phyloP scores from a whole-genome alignment of 352 stramenopile genomes.

The Elongisporangium anandrum region DNA sequence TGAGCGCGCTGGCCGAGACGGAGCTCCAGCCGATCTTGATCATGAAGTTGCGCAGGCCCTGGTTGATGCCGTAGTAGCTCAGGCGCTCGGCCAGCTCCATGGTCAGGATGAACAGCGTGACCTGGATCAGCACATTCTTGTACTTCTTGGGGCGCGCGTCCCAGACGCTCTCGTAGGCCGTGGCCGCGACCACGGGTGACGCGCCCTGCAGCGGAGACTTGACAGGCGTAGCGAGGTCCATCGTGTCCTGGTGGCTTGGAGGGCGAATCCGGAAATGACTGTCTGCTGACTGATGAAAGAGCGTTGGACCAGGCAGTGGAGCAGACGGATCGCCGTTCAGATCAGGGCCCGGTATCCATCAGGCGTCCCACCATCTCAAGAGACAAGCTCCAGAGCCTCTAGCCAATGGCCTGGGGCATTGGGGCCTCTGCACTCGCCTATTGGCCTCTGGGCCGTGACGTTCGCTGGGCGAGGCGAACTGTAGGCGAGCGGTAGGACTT shows the following conservation, averaged over 20 bases:
- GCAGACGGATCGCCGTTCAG: no score
- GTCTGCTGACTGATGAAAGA: neutral
- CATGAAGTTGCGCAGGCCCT: conserved; percentile 53
- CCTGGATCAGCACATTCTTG: conserved; percentile 35
- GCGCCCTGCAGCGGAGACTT: conserved; percentile 3
- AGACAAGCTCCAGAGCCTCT: neutral
- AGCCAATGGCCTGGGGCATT: neutral
- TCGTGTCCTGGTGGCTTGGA: neutral
- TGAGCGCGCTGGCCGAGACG: conserved; percentile 50
- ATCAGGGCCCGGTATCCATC: neutral
- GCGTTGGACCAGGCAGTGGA: neutral
- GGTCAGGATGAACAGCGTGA: neutral
- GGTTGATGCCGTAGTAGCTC: conserved; percentile 88
- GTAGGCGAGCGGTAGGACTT: neutral
- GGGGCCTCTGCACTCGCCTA: neutral
- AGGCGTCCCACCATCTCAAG: neutral
- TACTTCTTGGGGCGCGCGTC: conserved; percentile 30
- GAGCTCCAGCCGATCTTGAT: conserved; percentile 47
- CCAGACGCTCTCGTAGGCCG: conserved; percentile 15
- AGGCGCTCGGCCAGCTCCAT: conserved; percentile 45
- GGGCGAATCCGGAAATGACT: neutral
- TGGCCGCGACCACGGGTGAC: conserved; percentile 1
- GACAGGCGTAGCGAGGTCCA: conserved; percentile 1
- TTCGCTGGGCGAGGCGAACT: neutral
- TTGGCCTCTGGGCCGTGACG: neutral